Conservation (phyloP, 345 rosid genomes). For the Theobroma cacao region DNA sequence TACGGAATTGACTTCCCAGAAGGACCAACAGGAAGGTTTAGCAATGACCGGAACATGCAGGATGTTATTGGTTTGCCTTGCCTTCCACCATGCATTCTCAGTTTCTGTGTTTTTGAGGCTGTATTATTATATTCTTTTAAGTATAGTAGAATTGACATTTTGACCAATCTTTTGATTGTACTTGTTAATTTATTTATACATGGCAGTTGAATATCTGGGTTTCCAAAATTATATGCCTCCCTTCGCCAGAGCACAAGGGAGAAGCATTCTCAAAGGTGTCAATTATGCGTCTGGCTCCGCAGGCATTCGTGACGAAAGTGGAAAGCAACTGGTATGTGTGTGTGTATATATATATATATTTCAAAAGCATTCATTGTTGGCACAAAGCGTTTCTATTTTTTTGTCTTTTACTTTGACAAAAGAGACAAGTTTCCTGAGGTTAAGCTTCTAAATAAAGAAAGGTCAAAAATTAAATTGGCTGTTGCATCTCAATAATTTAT, state of each 20-base stretch:
- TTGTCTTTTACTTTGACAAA: background rate
- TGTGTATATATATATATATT: no score
- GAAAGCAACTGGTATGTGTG: conserved; percentile 45
- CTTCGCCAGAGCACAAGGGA: conserved; percentile 16
- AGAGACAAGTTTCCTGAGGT: no score
- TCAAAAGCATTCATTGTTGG: background rate
- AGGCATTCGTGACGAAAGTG: conserved; percentile 53
- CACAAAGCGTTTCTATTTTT: background rate
- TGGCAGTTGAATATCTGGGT: conserved; percentile 41
- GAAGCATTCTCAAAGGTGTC: conserved; percentile 41
- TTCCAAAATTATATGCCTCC: conserved; percentile 41
- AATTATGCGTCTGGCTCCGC: conserved; percentile 71
- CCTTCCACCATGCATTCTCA: background rate
- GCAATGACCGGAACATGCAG: conserved; percentile 47
- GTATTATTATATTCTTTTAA: no score
- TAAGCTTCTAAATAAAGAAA: background rate
- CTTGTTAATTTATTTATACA: background rate
- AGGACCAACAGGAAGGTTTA: conserved; percentile 68
- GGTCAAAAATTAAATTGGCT: background rate
- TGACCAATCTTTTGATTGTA: background rate
- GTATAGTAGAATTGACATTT: background rate
- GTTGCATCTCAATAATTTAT: no score
- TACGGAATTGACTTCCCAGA: conserved; percentile 55
- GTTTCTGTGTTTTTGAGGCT: background rate
- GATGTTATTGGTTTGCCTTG: conserved; percentile 48